Evolutionary conservation across 1,139 yeast genomes (phyloP), one percentile per base, ranked within the genome.

Genomic region (Hemisphaericaspora lyxosophila): DNA sequence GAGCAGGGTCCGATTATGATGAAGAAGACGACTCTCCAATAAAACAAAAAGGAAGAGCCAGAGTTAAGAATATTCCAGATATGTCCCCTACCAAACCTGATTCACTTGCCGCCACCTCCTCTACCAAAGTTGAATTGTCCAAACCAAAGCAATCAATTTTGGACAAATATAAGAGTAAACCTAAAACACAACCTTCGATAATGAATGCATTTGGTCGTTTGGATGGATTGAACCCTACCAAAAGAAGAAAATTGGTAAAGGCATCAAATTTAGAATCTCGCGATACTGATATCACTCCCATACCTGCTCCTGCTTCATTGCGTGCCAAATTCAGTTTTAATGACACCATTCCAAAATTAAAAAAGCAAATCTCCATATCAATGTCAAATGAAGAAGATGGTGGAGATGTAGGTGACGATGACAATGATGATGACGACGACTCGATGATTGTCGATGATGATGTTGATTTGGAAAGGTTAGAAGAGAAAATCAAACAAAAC

Each of bases 61-160:
- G 67, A 23, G 45, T 54, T 7, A 62, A 63, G 39, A 43, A 48
- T 3, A 31, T 43, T n/a, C 26, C 48, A 39, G 47, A 36, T 11
- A 26, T 32, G 20, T 50, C 61, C 2, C 61, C 62, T 4, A 38
- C 41, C 2, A 49, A 51, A 23, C 42, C 50, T 3, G 46, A 47
- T 23, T 48, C 46, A 17, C 48, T 40, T 41, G 49, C 38, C 32
- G 71, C 80, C 2, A 78, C 86, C 4, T 48, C 38, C 32, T 71
- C 80, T 2, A 78, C 86, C 4, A 82, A 80, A 52, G 84, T 82
- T n/a, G 70, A 73, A 22, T 58, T 79, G 31, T 64, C 64, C 34
- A 77, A 70, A 48, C 80, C 79, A 16, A 75, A 70, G 39, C 63
- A 67, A 31, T 75, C 85, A 2, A 80, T 80, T 42, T 67, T 73